Evolutionary conservation across 1,284 basidiomycete species (phyloP).

Genomic region (Stereum hirsutum): DNA sequence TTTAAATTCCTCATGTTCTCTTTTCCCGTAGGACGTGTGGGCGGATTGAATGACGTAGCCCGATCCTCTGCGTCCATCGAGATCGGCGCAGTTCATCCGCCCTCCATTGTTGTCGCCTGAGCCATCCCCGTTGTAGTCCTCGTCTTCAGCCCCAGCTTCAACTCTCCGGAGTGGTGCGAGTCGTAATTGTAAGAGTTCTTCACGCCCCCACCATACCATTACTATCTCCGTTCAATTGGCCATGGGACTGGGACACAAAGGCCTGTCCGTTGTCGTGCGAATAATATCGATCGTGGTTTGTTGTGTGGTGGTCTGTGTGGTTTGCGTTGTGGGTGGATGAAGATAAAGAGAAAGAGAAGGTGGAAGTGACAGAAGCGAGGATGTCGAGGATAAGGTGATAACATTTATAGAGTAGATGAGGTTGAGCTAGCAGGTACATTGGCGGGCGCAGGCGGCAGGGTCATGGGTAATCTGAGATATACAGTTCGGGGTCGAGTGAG

Average conservation of each 20-base stretch:
- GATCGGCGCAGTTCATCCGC: background rate
- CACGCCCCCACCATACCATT: conserved; percentile 46
- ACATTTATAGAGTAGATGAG: conserved; percentile 51
- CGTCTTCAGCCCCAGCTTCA: too few relatives aligned
- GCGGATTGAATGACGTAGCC: background rate
- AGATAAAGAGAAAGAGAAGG: background rate
- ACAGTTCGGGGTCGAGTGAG: too few relatives aligned
- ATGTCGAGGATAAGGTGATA: conserved; percentile 43
- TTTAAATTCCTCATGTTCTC: conserved; percentile 14
- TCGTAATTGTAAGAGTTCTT: conserved; percentile 45
- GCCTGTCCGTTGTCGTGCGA: background rate
- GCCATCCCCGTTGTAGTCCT: background rate
- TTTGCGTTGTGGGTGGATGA: background rate
- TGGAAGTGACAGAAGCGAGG: conserved; percentile 23
- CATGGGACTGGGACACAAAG: background rate
- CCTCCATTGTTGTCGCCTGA: too few relatives aligned
- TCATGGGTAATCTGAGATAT: conserved; percentile 34
- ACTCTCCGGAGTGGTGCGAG: conserved; percentile 48
- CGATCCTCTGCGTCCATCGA: background rate
- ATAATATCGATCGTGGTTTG: background rate
- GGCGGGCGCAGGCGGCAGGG: conserved; percentile 38
- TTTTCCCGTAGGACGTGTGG: background rate
- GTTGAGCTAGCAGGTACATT: conserved; percentile 53
- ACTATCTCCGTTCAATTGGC: background rate
- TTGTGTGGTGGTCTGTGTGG: too few relatives aligned